Evolutionary conservation across 176 grass and related monocot species (phyloP).

Genomic region (Puccinellia tenuiflora): DNA sequence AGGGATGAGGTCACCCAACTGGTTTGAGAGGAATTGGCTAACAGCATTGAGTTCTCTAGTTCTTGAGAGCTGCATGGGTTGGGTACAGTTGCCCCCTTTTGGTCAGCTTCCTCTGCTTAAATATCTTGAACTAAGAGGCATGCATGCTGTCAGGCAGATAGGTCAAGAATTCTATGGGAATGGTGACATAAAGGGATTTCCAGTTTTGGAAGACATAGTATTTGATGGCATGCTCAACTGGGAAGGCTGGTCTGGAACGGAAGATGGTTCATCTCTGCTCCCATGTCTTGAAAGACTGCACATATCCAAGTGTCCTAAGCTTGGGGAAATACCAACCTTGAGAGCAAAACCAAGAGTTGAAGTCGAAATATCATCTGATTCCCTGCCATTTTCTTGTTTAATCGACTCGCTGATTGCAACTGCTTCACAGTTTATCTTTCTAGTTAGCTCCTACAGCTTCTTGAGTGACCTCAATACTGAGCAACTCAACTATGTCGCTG

Average conservation of each 20-base stretch:
- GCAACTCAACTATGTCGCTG: conserved; percentile 23
- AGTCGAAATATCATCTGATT: conserved; percentile 30
- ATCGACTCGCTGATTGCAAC: conserved; percentile 28
- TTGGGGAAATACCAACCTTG: conserved; percentile 25
- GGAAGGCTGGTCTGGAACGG: conserved; percentile 27
- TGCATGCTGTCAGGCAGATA: conserved; percentile 23
- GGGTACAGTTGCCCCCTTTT: conserved; percentile 35
- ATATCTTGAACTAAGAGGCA: conserved; percentile 25
- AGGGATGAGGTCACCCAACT: conserved; percentile 31
- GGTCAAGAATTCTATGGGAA: conserved; percentile 44
- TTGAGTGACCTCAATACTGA: conserved; percentile 10
- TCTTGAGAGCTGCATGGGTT: conserved; percentile 25
- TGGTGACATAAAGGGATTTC: conserved; percentile 27
- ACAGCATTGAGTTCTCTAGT: conserved; percentile 9
- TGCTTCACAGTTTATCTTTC: conserved; percentile 10
- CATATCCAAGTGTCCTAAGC: conserved; percentile 38
- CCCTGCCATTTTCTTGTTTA: conserved; percentile 8
- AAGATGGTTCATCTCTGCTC: conserved; percentile 13
- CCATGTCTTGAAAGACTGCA: conserved; percentile 33
- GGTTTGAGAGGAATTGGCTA: conserved; percentile 42
- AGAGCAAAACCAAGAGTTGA: conserved; percentile 44
- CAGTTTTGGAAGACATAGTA: conserved; percentile 37
- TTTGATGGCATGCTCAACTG: conserved; percentile 34
- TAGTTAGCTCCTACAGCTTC: conserved; percentile 26
- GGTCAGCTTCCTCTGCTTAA: conserved; percentile 52